These are phyloP conservation scores for Globisporangium cylindrosporum DNA, from an alignment of 352 stramenopile genomes.

Conservation along the genomic window DNA sequence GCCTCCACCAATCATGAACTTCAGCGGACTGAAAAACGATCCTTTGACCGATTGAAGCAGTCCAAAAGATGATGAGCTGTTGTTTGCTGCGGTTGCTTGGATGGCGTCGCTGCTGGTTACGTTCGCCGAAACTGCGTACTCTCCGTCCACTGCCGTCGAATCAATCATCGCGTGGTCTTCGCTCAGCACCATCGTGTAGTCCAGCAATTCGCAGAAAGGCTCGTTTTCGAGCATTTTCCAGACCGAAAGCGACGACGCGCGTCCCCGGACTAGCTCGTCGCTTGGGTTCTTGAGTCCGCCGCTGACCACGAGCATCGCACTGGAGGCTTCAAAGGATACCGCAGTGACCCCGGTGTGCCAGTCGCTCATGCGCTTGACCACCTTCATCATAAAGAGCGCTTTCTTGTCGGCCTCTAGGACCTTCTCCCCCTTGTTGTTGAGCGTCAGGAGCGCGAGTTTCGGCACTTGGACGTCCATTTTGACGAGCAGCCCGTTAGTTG, in stretches of 20 bases:
- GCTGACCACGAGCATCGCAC: slow-evolving; percentile 43
- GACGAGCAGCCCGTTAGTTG: slow-evolving; percentile 36
- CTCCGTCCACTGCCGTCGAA: not conserved
- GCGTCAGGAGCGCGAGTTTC: slow-evolving; percentile 40
- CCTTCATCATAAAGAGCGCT: slow-evolving; percentile 33
- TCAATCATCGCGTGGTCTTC: not conserved
- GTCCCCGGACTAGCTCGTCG: slow-evolving; percentile 36
- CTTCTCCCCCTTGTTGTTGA: slow-evolving; percentile 13
- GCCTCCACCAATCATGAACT: slow-evolving; percentile 34
- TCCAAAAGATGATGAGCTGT: not conserved
- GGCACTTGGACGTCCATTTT: slow-evolving; percentile 46
- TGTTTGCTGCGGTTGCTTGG: not conserved
- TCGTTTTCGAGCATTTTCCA: slow-evolving; percentile 46
- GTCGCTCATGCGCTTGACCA: slow-evolving; percentile 42
- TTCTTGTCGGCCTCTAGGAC: slow-evolving; percentile 11
- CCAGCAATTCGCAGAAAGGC: slow-evolving; percentile 51
- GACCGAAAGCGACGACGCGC: slow-evolving; percentile 63
- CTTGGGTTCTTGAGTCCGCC: slow-evolving; percentile 59
- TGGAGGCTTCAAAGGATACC: slow-evolving; percentile 37
- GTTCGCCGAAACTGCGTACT: not conserved
- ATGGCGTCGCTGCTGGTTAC: not conserved
- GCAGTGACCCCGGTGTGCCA: slow-evolving; percentile 60
- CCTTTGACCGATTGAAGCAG: slow-evolving; percentile 20
- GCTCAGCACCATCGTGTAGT: slow-evolving; percentile 65
- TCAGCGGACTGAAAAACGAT: slow-evolving; percentile 31